phyloP scores from a whole-genome alignment of 169 alveolate genomes.

The Plasmodium sp. region DNA sequence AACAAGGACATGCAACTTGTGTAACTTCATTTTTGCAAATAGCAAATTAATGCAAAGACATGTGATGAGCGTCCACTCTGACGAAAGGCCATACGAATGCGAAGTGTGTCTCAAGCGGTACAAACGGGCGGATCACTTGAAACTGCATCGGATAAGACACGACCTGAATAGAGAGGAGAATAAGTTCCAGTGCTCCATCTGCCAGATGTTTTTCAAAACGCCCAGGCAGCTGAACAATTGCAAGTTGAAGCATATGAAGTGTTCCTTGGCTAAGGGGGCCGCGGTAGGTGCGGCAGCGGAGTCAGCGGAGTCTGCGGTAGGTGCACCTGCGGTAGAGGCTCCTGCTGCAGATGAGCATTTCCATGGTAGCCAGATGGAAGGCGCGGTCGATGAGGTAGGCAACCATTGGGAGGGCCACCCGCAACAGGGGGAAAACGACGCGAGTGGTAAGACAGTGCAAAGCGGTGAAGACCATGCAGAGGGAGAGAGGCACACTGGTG shows the following conservation, averaged over 20 bases:
- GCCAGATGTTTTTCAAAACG: constrained; percentile 17
- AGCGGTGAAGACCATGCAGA: neutral
- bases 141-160: constrained; percentile 20
- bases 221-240: constrained; percentile 12
- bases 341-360: no score
- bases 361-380: neutral
- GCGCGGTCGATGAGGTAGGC: neutral
- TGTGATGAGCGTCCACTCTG: constrained; percentile 44
- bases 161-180: constrained; percentile 5
- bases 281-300: neutral
- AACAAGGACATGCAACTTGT: constrained; percentile 43
- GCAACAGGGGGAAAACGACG: neutral
- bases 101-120: constrained; percentile 31
- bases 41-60: constrained; percentile 56
- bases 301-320: neutral
- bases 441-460: neutral
- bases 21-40: constrained; percentile 18
- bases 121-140: constrained; percentile 68
- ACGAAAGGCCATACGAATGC: constrained; percentile 66
- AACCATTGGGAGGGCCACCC: neutral
- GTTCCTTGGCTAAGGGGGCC: neutral
- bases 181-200: constrained; percentile 48
- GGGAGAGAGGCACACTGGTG: neutral
- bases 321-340: no score
- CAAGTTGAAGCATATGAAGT: constrained; percentile 4